Evolutionary conservation across 2,329 filamentous ascomycete genomes (phyloP).

Genomic region (Cordyceps javanica): DNA sequence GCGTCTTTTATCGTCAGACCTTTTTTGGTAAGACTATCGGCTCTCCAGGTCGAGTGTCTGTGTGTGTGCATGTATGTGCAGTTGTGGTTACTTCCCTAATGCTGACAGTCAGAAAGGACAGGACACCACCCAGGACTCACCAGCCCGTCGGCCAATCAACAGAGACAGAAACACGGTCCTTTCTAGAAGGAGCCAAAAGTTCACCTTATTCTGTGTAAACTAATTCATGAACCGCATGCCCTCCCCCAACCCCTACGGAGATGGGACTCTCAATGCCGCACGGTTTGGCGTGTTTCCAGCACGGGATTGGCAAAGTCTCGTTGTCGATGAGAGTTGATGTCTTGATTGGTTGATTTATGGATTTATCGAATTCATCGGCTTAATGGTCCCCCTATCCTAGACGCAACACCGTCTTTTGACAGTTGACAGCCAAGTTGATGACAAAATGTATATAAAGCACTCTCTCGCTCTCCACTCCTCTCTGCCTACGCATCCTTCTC

Average conservation of each 20-base stretch:
- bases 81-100: not conserved
- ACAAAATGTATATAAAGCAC: not conserved
- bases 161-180: too few relatives aligned
- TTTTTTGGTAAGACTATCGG: not conserved
- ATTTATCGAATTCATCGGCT: not conserved
- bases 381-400: not conserved
- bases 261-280: not conserved
- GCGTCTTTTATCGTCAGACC: not conserved
- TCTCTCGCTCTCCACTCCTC: not conserved
- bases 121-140: not conserved
- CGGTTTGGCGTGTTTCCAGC: not conserved
- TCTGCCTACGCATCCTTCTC: too few relatives aligned
- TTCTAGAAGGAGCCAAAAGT: too few relatives aligned
- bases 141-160: not conserved
- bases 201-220: not conserved
- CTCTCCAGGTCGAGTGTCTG: not conserved
- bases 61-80: not conserved
- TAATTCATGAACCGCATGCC: not conserved
- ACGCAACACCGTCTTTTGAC: too few relatives aligned
- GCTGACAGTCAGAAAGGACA: not conserved
- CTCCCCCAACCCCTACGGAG: slow-evolving; percentile 1
- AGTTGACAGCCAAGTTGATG: too few relatives aligned
- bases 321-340: not conserved
- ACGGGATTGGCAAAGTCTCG: not conserved
- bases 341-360: too few relatives aligned